Percentiles rank a stretch among this genome's conserved stretches.
Evolutionary conservation across 352 stramenopile species (phyloP).

Genomic region (Phytophthora nicotianae): DNA sequence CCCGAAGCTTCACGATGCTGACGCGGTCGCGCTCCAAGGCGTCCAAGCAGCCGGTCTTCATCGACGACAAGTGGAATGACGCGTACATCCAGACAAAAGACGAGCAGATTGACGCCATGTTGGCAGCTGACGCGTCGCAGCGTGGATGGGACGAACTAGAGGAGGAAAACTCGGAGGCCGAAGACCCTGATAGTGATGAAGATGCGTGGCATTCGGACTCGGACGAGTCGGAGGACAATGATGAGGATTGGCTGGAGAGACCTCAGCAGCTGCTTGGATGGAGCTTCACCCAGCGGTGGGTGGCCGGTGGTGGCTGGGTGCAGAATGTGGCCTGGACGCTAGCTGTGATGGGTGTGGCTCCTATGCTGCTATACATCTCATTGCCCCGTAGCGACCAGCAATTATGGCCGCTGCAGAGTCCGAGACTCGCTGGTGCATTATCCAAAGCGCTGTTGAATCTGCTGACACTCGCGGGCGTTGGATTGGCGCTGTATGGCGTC

Average conservation of each 20-base stretch:
- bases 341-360: conserved; percentile 39
- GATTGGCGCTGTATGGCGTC: conserved; percentile 29
- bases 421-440: conserved; percentile 25
- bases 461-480: conserved; percentile 28
- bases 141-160: conserved; percentile 58
- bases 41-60: conserved; percentile 74
- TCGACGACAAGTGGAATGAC: conserved; percentile 87
- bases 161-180: conserved; percentile 41
- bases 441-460: conserved; percentile 50
- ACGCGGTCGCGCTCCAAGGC: conserved; percentile 70
- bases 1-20: conserved; percentile 49
- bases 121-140: conserved; percentile 51
- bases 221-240: conserved; percentile 41
- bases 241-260: conserved; percentile 21
- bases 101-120: conserved; percentile 81
- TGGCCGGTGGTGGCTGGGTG: conserved; percentile 38
- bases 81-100: conserved; percentile 83
- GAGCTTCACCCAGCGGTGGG: conserved; percentile 32
- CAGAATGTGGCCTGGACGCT: conserved; percentile 71
- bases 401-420: conserved; percentile 51
- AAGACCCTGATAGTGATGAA: conserved; percentile 21
- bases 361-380: conserved; percentile 54
- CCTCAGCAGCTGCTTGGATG: background rate
- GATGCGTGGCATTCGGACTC: conserved; percentile 46
- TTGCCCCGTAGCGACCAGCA: conserved; percentile 21